Percentiles rank a stretch among this genome's conserved stretches.
Evolutionary conservation across 2,329 filamentous ascomycete species (phyloP).

Genomic region (Botrytis cinerea): DNA sequence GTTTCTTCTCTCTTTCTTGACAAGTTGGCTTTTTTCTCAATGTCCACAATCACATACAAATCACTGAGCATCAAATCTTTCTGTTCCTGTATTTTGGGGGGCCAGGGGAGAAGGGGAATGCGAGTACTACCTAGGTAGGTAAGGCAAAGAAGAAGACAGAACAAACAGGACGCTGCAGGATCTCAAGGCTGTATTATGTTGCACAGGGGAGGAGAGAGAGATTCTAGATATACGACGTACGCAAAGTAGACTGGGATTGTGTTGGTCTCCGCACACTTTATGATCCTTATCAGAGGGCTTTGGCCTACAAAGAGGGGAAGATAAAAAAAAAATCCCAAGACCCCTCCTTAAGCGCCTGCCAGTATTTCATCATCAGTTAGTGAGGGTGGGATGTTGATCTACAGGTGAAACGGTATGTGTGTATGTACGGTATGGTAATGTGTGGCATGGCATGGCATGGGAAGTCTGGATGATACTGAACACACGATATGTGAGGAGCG

Average conservation of each 20-base stretch:
- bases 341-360: conserved; percentile 8
- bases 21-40: no score
- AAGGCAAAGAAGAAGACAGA: neutral
- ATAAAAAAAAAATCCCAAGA: conserved; percentile 3
- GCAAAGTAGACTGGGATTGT: conserved; percentile 4
- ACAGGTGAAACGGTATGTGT: neutral
- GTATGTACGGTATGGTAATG: neutral
- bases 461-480: neutral
- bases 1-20: neutral
- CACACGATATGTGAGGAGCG: neutral
- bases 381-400: conserved; percentile 1
- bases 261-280: conserved; percentile 8
- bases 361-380: neutral
- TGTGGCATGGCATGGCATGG: neutral
- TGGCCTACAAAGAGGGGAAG: conserved; percentile 13
- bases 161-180: conserved; percentile 4
- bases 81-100: neutral
- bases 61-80: neutral
- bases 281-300: conserved; percentile 16
- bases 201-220: neutral
- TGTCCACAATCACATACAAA: no score
- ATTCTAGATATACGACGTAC: neutral
- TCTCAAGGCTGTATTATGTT: conserved; percentile 20
- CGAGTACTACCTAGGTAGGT: neutral
- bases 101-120: neutral